Conservation (phyloP, 352 stramenopile genomes). For the Phytophthora tentaculata region DNA sequence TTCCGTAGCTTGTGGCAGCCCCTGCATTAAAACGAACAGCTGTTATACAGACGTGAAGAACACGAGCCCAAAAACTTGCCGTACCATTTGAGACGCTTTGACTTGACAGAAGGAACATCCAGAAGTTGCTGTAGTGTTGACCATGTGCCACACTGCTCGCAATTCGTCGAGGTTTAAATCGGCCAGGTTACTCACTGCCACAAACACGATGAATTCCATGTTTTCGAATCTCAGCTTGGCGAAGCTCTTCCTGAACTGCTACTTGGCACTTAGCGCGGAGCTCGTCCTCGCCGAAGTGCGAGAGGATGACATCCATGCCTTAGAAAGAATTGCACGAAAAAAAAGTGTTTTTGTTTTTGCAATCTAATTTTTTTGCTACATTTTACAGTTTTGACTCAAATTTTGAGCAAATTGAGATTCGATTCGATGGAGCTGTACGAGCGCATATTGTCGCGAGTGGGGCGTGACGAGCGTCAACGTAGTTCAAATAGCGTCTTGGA, state of each 20-base stretch:
- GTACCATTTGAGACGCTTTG: neutral
- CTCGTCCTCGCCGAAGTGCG: neutral
- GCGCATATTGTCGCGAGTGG: slow-evolving; percentile 32
- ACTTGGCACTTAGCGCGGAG: neutral
- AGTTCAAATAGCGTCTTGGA: slow-evolving; percentile 29
- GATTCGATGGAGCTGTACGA: slow-evolving; percentile 26
- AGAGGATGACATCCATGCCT: too few species aligned
- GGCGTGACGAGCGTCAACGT: slow-evolving; percentile 5
- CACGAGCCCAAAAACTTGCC: neutral
- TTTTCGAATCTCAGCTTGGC: neutral
- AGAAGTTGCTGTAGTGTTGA: neutral
- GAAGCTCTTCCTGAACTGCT: neutral
- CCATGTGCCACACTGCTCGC: neutral
- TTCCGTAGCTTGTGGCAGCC: neutral
- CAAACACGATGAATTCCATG: neutral
- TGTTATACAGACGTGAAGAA: neutral
- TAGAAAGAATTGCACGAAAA: too few species aligned
- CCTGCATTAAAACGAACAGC: neutral
- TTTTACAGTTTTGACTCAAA: too few species aligned
- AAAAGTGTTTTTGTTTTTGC: too few species aligned
- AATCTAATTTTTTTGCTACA: too few species aligned
- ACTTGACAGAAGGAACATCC: neutral
- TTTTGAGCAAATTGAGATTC: too few species aligned
- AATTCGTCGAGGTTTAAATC: neutral
- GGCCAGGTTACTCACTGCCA: neutral